A percentile compares a stretch with the other conserved stretches of the same genome.
Evolutionary conservation across 176 grass and related monocot genomes (phyloP).

Genomic region (Paspalum notatum): DNA sequence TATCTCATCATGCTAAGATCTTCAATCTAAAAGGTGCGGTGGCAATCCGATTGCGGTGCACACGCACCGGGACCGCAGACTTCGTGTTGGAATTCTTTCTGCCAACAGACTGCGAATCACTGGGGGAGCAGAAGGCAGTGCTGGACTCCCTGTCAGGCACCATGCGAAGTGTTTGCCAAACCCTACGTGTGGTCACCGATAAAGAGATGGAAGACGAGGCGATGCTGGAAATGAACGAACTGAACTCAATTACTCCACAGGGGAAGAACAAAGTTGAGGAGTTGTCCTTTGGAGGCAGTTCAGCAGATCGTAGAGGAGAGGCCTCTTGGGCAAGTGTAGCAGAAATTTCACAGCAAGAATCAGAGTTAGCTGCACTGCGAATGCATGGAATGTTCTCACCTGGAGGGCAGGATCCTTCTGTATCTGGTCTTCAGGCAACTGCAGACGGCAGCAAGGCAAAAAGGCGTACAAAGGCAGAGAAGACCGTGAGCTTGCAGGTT

Average conservation of each 20-base stretch:
- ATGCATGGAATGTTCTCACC: slow-evolving; percentile 42
- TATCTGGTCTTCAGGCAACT: slow-evolving; percentile 34
- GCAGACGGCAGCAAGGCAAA: slow-evolving; percentile 57
- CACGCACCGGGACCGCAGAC: slow-evolving; percentile 60
- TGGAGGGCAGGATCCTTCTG: slow-evolving; percentile 40
- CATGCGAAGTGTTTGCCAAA: slow-evolving; percentile 72
- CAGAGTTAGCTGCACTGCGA: slow-evolving; percentile 43
- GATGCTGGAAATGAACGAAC: slow-evolving; percentile 54
- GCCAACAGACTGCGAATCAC: slow-evolving; percentile 56
- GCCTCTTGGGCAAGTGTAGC: slow-evolving; percentile 44
- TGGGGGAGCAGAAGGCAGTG: slow-evolving; percentile 77
- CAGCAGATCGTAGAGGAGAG: slow-evolving; percentile 40
- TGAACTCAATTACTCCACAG: slow-evolving; percentile 50
- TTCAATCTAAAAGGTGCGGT: slow-evolving; percentile 88
- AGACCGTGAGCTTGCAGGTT: slow-evolving; percentile 82
- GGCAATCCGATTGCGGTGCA: slow-evolving; percentile 79
- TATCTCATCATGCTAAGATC: slow-evolving; percentile 91
- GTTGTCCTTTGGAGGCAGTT: slow-evolving; percentile 43
- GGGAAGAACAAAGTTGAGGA: slow-evolving; percentile 59
- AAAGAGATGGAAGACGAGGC: slow-evolving; percentile 78
- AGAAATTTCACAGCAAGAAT: slow-evolving; percentile 54
- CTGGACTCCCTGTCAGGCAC: slow-evolving; percentile 83
- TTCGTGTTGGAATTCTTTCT: slow-evolving; percentile 97
- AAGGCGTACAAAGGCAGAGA: slow-evolving; percentile 78
- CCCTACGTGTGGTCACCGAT: slow-evolving; percentile 67